Base-by-base conservation (phyloP, 148 eudicot species). In the Rhododendron williamsianum region DNA sequence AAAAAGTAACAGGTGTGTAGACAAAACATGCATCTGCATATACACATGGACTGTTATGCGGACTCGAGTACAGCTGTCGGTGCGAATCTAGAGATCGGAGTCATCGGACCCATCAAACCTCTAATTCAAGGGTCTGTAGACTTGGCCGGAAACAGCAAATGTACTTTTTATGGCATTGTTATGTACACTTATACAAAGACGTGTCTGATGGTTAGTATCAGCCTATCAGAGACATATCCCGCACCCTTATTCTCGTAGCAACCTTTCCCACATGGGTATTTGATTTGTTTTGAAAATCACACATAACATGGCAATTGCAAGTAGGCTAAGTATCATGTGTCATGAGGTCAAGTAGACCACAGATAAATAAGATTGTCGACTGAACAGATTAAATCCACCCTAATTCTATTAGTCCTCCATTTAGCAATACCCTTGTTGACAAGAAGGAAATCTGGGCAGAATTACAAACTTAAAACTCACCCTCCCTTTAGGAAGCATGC, bases 401-500 rank as follows among this genome's bases (percentile, higher is more conserved):
- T 79, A 56, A 11, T 18, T 8, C 30, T 2, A 52, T 30, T 77
- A n/a, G 23, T 79, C 33, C 73, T 60, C n/a, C 49, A 19, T 36
- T 81, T 38, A 2, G 73, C 19, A 58, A 38, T 18, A 12, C 27
- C 54, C 9, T 72, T 41, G 41, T 45, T 46, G 1, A 65, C 33
- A 76, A 43, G 4, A 67, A 65, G 58, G 19, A 69, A 87, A 69
- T 63, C 9, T 43, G 27, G 84, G 6, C 7, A 84, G 38, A 79
- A 67, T 25, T 83, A 23, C 21, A 60, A 82, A 83, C n/a, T 48
- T 54, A 54, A 54, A 27, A 90, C 99, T 91, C 85, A 97, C 99
- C 86, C 96, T 88, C 85, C 96, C 98, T 86, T 93, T 97, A 25
- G 99, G 99, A 86, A 97, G 99, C 99, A 95, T 97, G 82, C 99